Evolutionary conservation across 129 eudicot genomes (phyloP), one percentile per base, ranked within the genome.

Genomic region (Tagetes patula): DNA sequence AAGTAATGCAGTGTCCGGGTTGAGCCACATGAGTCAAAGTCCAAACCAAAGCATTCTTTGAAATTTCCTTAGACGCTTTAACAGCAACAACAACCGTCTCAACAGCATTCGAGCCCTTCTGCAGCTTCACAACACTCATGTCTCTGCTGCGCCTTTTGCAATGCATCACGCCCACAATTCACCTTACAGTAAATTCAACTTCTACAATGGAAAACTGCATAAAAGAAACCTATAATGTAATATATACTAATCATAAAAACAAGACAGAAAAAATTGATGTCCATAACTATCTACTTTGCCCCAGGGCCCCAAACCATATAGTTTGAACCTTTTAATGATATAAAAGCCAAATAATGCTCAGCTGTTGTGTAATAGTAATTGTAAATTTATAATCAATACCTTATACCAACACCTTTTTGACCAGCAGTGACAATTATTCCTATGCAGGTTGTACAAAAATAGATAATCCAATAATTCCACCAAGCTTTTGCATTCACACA

Each of bases 21-120:
- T 93, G 96, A 72, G 88, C 96, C 70, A 93, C 98, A 82, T 93
- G 98, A 81, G 87, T 93, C 84, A 93, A 82, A 52, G 98, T 88
- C 98, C 98, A 93, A 12, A 93, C 87, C 60, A 93, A 82, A 27
- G 96, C 96, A 3, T 86, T 81, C 68, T 90, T 93, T 33, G 96
- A 89, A 50, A 93, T 87, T 41, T 93, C 96, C 74, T 82, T 93
- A 20, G 96, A 84, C 6, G 96, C 98, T 84, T 87, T 93, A 62
- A 90, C 96, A 20, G 98, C 98, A 62, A 93, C 98, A 53, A 93
- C 75, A 6, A 93, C 86, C 65, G 82, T 89, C 84, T 87, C 95
- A 13, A 79, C 86, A 42, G 41, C 80, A 65, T 83, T 83, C 0
- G 85, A 84, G 4, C 75, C 83, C 84, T 73, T 82, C 47, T 75